Evolutionary conservation across 768 basidiomycete genomes (phyloP).

Genomic region (Tricholoma saponaceum): DNA sequence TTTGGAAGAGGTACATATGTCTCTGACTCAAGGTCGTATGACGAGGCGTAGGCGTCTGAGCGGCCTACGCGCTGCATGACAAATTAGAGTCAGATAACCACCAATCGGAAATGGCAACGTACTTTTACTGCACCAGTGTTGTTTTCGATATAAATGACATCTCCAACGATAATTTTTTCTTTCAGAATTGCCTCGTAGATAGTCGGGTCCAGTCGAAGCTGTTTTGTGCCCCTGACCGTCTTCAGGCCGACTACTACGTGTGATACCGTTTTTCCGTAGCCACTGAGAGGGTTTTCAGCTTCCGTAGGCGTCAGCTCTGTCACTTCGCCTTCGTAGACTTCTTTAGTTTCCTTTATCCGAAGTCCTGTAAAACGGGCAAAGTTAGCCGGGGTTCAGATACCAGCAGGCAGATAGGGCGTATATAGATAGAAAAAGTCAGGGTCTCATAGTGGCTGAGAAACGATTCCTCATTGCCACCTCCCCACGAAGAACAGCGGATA

Average conservation of each 20-base stretch:
- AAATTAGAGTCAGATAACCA: conserved; percentile 1
- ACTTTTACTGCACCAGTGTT: conserved; percentile 96
- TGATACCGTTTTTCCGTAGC: conserved; percentile 98
- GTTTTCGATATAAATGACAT: conserved; percentile 93
- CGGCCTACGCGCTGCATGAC: conserved; percentile 79
- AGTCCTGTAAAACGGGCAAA: conserved; percentile 52
- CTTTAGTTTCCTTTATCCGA: conserved; percentile 98
- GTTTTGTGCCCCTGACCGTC: conserved; percentile 90
- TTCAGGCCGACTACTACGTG: conserved; percentile 96
- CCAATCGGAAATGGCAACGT: conserved; percentile 10
- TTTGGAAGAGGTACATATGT: conserved; percentile 93
- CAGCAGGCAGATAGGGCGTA: not conserved
- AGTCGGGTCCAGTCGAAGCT: conserved; percentile 87
- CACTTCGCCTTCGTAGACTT: conserved; percentile 98
- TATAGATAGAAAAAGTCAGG: not conserved
- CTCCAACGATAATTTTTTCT: conserved; percentile 94
- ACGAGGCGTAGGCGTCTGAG: conserved; percentile 95
- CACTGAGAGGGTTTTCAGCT: conserved; percentile 94
- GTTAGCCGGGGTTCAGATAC: not conserved
- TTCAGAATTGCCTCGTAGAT: conserved; percentile 98
- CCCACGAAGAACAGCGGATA: too few species aligned
- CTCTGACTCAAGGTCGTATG: conserved; percentile 97
- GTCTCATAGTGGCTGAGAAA: not conserved
- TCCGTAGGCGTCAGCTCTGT: conserved; percentile 96
- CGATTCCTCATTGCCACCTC: not conserved